Conservation (phyloP, 2,329 filamentous ascomycete genomes). For the Aspergillus ruber region DNA sequence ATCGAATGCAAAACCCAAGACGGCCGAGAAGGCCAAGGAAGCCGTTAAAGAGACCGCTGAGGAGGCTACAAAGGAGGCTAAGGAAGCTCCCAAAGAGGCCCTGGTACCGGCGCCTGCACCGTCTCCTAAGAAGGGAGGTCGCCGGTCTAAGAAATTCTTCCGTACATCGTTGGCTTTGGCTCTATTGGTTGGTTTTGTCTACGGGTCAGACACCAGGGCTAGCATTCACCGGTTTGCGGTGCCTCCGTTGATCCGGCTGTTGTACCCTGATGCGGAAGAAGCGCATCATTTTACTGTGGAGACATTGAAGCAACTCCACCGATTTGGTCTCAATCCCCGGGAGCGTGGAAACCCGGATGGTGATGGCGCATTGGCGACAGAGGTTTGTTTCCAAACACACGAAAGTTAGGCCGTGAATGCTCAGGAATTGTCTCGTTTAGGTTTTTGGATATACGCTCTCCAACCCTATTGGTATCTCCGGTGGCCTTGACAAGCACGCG, state of each 20-base stretch:
- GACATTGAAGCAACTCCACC: conserved; percentile 65
- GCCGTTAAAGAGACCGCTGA: background rate
- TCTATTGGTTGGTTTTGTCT: conserved; percentile 53
- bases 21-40: background rate
- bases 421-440: conserved; percentile 13
- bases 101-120: conserved; percentile 3
- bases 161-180: conserved; percentile 50
- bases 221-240: conserved; percentile 63
- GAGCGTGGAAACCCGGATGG: conserved; percentile 63
- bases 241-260: conserved; percentile 39
- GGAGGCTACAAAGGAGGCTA: conserved; percentile 10
- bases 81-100: conserved; percentile 9
- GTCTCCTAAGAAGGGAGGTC: conserved; percentile 23
- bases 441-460: conserved; percentile 72
- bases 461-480: conserved; percentile 92
- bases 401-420: background rate
- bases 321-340: conserved; percentile 69
- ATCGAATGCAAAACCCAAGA: conserved; percentile 11
- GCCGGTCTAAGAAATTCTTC: conserved; percentile 23
- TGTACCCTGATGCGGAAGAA: conserved; percentile 59
- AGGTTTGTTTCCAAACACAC: conserved; percentile 27
- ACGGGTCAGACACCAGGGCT: conserved; percentile 68
- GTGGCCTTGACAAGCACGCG: conserved; percentile 89
- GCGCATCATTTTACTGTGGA: conserved; percentile 78
- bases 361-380: conserved; percentile 49